These are phyloP conservation scores for Leucocoprinus leucothites DNA, from an alignment of 768 basidiomycete genomes.

Conservation along the genomic window DNA sequence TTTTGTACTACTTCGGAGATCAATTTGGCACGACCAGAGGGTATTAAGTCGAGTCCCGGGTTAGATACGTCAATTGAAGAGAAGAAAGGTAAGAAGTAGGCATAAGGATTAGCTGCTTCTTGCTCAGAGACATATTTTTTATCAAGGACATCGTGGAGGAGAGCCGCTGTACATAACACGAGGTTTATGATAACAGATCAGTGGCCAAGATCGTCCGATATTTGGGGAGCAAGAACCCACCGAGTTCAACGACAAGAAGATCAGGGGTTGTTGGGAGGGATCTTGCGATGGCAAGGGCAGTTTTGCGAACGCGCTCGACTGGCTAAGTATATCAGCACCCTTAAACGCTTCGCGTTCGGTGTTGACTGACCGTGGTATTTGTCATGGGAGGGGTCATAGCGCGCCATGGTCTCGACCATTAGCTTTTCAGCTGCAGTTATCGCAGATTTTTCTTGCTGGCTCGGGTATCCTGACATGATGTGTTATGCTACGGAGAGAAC, in stretches of 20 bases:
- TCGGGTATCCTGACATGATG: constrained; percentile 44
- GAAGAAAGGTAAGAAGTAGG: constrained; percentile 69
- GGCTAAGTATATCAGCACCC: constrained; percentile 25
- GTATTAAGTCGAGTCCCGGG: constrained; percentile 52
- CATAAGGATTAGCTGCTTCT: constrained; percentile 57
- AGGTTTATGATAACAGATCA: not conserved
- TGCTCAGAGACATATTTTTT: constrained; percentile 73
- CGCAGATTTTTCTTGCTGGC: constrained; percentile 43
- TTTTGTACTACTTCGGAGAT: constrained; percentile 68
- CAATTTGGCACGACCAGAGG: constrained; percentile 53
- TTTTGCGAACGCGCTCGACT: constrained; percentile 79
- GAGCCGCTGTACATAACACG: constrained; percentile 49
- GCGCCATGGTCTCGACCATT: constrained; percentile 71
- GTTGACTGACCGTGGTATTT: constrained; percentile 61
- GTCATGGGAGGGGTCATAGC: constrained; percentile 82
- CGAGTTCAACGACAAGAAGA: constrained; percentile 73
- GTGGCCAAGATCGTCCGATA: not conserved
- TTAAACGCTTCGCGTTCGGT: constrained; percentile 3
- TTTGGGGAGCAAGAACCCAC: constrained; percentile 19
- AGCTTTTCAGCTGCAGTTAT: constrained; percentile 61
- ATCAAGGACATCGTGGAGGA: constrained; percentile 86
- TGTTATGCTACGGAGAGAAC: no score
- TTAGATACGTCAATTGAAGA: constrained; percentile 32
- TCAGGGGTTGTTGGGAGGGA: constrained; percentile 51
- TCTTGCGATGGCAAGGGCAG: constrained; percentile 66